Conservation (phyloP, 208 protist species). For the Herpetomonas samuelpessoai region DNA sequence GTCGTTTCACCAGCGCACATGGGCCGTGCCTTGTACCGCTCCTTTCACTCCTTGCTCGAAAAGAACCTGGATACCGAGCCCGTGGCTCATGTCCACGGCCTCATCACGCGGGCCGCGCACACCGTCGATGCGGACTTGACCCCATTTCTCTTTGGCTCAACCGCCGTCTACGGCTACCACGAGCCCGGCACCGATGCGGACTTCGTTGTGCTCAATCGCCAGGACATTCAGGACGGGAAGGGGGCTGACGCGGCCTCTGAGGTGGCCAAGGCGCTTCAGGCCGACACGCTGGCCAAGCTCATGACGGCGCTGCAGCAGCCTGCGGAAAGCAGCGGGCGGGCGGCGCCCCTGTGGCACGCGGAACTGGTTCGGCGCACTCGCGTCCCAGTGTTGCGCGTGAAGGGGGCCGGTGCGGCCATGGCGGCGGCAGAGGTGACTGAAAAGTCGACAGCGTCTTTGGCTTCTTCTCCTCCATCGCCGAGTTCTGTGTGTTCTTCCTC, state of each 20-base stretch:
- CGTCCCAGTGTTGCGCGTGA: conserved; percentile 82
- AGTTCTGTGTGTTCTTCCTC: not conserved
- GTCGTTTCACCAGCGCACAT: not conserved
- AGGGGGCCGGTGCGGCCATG: conserved; percentile 3
- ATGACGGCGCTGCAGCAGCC: not conserved
- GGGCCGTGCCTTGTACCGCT: conserved; percentile 5
- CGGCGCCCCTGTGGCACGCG: conserved; percentile 37
- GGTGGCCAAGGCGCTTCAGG: conserved; percentile 60
- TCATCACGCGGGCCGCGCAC: conserved; percentile 38
- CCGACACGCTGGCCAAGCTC: conserved; percentile 43
- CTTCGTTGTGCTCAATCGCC: conserved; percentile 58
- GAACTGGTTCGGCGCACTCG: conserved; percentile 78
- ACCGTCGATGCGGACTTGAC: conserved; percentile 46
- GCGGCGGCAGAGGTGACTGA: not conserved
- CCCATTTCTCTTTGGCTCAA: conserved; percentile 82
- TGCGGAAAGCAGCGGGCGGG: conserved; percentile 8
- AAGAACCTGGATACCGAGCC: conserved; percentile 41
- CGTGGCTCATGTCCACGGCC: conserved; percentile 36
- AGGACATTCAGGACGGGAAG: conserved; percentile 41
- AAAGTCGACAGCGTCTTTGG: too few relatives aligned
- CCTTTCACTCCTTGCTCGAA: conserved; percentile 16
- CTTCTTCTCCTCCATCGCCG: not conserved
- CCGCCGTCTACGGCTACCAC: conserved; percentile 68
- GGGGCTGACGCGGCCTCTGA: conserved; percentile 61
- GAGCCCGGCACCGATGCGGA: conserved; percentile 74